These are phyloP conservation scores for Kwoniella mangroviensis DNA, from an alignment of 768 basidiomycete genomes.

Conservation along the genomic window DNA sequence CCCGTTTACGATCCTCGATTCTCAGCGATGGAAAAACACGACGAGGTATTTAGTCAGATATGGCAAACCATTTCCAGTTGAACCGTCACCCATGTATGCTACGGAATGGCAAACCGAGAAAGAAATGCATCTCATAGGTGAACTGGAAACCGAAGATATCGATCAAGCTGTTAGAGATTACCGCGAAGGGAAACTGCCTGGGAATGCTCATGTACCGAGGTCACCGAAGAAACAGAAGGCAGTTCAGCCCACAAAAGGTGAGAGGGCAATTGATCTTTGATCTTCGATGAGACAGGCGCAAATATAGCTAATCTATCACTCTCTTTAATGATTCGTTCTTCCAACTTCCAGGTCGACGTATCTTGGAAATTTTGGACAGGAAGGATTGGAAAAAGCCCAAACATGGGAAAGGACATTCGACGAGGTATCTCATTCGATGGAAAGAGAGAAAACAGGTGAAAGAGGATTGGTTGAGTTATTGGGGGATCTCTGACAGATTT, in stretches of 20 bases:
- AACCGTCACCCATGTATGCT: conserved; percentile 16
- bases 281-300: too few relatives aligned
- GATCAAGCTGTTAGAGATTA: conserved; percentile 1
- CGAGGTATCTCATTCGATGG: conserved; percentile 2
- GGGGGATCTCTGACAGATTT: not conserved
- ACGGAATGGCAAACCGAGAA: conserved; percentile 22
- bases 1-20: conserved; percentile 28
- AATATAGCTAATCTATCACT: not conserved
- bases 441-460: conserved; percentile 1
- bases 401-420: not conserved
- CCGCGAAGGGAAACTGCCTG: not conserved
- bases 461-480: conserved; percentile 3
- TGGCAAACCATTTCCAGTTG: not conserved
- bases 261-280: too few relatives aligned
- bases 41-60: conserved; percentile 24
- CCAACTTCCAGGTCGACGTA: not conserved
- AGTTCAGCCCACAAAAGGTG: too few relatives aligned
- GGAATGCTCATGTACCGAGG: not conserved
- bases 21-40: not conserved
- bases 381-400: conserved; percentile 6
- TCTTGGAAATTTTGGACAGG: conserved; percentile 13
- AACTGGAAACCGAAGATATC: not conserved
- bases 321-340: not conserved
- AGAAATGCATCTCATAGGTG: conserved; percentile 4
- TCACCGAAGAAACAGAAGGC: too few relatives aligned